Base-by-base conservation (phyloP, 2,329 filamentous ascomycete species). In the Berkeleyomyces basicola region DNA sequence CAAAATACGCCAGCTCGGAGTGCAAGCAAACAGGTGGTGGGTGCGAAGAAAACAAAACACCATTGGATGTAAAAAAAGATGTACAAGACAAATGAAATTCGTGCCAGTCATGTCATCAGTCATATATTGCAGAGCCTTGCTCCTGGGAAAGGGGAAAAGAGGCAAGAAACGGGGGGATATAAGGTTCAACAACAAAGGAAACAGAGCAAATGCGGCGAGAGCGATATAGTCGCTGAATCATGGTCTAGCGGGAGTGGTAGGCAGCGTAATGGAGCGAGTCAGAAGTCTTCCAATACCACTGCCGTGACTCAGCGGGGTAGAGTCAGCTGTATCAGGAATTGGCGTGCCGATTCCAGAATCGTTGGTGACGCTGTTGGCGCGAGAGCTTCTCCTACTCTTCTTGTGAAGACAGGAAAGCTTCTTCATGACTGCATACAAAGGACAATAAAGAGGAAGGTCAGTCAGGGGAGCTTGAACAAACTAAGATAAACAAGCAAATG, bases 321-420 rank as follows among this genome's bases (percentile, higher is more conserved):
- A 33, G 42, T 65, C 63, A 14, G 61, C 42, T 57, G 40, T 11
- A 58, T 65, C 61, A 47, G 60, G 46, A 31, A 33, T 51, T 61
- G 58, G 57, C 43, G 57, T 62, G 49, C 63, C 63, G 63, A 65
- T 65, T 42, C 63, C 63, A 58, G 63, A 65, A 36, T 65, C 63
- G 49, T 65, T 65, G 36, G 63, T 33, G 42, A 58, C 49, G 49
- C 63, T 62, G 46, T 59, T 23, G 40, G 58, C 23, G 37, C 58
- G 42, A 9, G 57, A 49, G 49, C 47, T 58, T 55, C 33, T 55
- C 31, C 46, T 62, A 33, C 55, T 36, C 36, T 65, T 65, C 36
- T 58, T 65, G 16, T 53, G 49, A 36, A 59, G 59, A 42, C 36
- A 44, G 7, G 60, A 60, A 40, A 65, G 58, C 63, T 65, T 65